These are phyloP conservation scores for Mariannaea elegans DNA, from an alignment of 2,329 filamentous ascomycete genomes.

Conservation along the genomic window DNA sequence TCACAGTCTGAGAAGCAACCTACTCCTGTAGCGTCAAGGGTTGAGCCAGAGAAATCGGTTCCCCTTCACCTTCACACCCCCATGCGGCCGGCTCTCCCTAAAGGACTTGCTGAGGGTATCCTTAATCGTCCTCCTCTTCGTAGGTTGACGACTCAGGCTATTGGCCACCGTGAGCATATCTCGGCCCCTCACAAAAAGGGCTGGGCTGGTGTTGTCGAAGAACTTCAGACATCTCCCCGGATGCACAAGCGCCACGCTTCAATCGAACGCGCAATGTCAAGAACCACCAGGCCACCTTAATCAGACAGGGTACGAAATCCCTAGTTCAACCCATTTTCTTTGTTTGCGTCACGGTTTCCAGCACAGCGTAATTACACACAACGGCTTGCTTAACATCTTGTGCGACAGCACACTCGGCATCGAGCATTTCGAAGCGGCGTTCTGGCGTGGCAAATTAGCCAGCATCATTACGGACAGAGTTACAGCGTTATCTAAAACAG, in stretches of 20 bases:
- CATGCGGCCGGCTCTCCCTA: conserved; percentile 48
- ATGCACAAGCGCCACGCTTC: conserved; percentile 71
- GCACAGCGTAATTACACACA: conserved; percentile 30
- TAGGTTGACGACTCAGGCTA: conserved; percentile 62
- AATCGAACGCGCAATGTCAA: conserved; percentile 65
- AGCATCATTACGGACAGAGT: conserved; percentile 32
- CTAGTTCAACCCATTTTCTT: conserved; percentile 24
- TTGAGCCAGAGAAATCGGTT: conserved; percentile 47
- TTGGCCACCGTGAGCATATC: conserved; percentile 61
- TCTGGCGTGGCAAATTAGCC: conserved; percentile 27
- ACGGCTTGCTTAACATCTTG: conserved; percentile 17
- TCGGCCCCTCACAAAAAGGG: conserved; percentile 60
- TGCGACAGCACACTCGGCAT: conserved; percentile 29
- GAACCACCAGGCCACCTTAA: conserved; percentile 44
- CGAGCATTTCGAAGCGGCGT: conserved; percentile 31
- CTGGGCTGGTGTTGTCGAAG: conserved; percentile 71
- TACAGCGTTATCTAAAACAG: conserved; percentile 15
- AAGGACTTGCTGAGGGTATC: conserved; percentile 54
- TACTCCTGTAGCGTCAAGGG: conserved; percentile 41
- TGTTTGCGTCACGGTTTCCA: conserved; percentile 27
- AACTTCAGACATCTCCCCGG: conserved; percentile 67
- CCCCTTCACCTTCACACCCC: conserved; percentile 38
- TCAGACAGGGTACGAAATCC: conserved; percentile 4
- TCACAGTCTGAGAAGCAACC: conserved; percentile 48
- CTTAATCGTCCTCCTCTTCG: conserved; percentile 59